phyloP scores from a whole-genome alignment of 306 rosid species.

The Vigna mungo region DNA sequence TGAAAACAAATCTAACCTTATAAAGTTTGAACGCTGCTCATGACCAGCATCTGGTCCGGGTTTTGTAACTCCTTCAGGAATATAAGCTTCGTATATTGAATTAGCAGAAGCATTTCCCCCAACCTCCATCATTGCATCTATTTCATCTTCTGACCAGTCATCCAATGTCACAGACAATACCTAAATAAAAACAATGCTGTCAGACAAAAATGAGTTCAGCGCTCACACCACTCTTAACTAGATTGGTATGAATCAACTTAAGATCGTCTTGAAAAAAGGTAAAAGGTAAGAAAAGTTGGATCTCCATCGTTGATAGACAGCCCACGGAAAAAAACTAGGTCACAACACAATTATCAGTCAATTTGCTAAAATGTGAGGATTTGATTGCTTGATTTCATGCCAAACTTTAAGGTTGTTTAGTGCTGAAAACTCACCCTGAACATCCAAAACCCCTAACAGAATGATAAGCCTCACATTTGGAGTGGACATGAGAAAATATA shows the following conservation, averaged over 20 bases:
- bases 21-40: slow-evolving; percentile 76
- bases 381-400: not conserved
- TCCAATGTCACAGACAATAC: slow-evolving; percentile 93
- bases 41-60: slow-evolving; percentile 82
- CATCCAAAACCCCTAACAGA: slow-evolving; percentile 9
- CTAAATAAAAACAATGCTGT: slow-evolving; percentile 55
- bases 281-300: not conserved
- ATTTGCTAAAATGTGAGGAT: not conserved
- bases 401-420: not conserved
- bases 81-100: slow-evolving; percentile 87
- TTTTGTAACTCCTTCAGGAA: slow-evolving; percentile 82
- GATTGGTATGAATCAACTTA: not conserved
- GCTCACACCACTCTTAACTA: slow-evolving; percentile 26
- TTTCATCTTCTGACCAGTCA: slow-evolving; percentile 96
- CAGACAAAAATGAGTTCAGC: slow-evolving; percentile 27
- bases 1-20: slow-evolving; percentile 68
- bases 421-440: slow-evolving; percentile 5
- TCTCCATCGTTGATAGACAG: slow-evolving; percentile 1
- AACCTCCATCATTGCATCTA: slow-evolving; percentile 91
- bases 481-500: not conserved
- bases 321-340: slow-evolving; percentile 26
- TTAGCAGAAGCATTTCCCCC: slow-evolving; percentile 97
- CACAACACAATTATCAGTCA: slow-evolving; percentile 4
- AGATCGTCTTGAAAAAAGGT: not conserved
- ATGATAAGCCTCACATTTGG: slow-evolving; percentile 15